Evolutionary conservation across 2,329 filamentous ascomycete genomes (phyloP), one percentile per base, ranked within the genome.

Genomic region (Furcasterigmium furcatum): DNA sequence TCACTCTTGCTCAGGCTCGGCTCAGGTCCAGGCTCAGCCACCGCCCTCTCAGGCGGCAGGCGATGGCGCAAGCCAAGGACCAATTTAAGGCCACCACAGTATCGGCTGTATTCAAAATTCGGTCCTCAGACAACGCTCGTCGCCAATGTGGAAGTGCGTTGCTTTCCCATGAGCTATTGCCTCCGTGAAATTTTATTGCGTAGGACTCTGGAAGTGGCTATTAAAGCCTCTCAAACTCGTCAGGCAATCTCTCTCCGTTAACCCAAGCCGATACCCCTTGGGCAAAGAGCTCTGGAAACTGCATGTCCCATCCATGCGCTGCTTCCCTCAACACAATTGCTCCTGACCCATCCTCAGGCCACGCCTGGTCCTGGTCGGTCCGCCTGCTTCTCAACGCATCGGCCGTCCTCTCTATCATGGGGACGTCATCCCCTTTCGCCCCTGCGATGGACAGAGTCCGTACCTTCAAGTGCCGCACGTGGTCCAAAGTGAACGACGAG

Each of bases 241-340:
- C 41, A 8, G 65, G 63, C 43, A 68, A 41, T 19, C 44, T 43
- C 21, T 43, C 42, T 19, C 51, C 51, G 27, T 60, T 53, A 9
- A 66, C 49, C 67, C 68, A 72, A 4, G 64, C 63, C 47, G 52
- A 56, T 12, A 71, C 53, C 2, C 55, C 63, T 30, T 56, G 52
- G 1, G 66, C 64, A 52, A 71, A 71, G 8, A 70, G 41, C 40
- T 60, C 49, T 2, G 68, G 69, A 30, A 63, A 54, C 47, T 71
- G 68, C 47, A 71, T 46, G 45, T 70, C 63, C 69, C 68, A 71
- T 29, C 58, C 58, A 52, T 71, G 66, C 21, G 64, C 57, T 14
- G 66, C 70, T 19, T 60, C 57, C 29, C 46, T 57, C 9, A 71
- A 56, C 13, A 68, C 50, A 18, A 58, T 63, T n/a, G 55, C 61